A percentile compares a stretch with the other conserved stretches of the same genome.
These are phyloP conservation scores for Suaeda aralocaspica DNA, from an alignment of 148 eudicot species.

Conservation along the genomic window DNA sequence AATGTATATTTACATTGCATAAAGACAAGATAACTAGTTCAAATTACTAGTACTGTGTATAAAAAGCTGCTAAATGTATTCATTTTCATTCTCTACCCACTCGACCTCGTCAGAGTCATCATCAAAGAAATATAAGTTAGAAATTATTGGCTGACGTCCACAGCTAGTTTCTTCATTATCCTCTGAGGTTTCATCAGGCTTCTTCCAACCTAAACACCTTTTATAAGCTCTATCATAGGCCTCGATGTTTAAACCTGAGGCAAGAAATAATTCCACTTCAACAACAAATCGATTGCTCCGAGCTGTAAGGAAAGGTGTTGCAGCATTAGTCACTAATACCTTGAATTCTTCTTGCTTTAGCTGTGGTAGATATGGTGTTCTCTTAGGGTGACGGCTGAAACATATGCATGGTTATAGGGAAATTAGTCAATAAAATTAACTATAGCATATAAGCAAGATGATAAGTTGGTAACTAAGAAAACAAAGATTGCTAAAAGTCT, in stretches of 20 bases:
- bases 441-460: not conserved
- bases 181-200: conserved; percentile 31
- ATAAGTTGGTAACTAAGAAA: not conserved
- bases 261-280: conserved; percentile 71
- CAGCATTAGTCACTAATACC: conserved; percentile 49
- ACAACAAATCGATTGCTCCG: conserved; percentile 62
- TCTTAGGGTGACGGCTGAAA: conserved; percentile 43
- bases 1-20: not conserved
- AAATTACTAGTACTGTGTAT: not conserved
- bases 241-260: conserved; percentile 65
- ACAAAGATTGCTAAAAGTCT: not conserved
- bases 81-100: conserved; percentile 13
- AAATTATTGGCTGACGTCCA: conserved; percentile 27
- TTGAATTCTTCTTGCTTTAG: conserved; percentile 49
- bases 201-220: conserved; percentile 55
- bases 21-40: not conserved
- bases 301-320: conserved; percentile 60
- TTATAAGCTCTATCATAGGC: conserved; percentile 67
- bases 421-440: not conserved
- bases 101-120: conserved; percentile 49
- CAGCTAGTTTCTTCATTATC: conserved; percentile 28
- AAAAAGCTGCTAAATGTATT: not conserved
- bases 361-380: conserved; percentile 29
- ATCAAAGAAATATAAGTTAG: conserved; percentile 46
- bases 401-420: not conserved